Conservation (phyloP, 768 basidiomycete genomes). For the Auricularia sp. region DNA sequence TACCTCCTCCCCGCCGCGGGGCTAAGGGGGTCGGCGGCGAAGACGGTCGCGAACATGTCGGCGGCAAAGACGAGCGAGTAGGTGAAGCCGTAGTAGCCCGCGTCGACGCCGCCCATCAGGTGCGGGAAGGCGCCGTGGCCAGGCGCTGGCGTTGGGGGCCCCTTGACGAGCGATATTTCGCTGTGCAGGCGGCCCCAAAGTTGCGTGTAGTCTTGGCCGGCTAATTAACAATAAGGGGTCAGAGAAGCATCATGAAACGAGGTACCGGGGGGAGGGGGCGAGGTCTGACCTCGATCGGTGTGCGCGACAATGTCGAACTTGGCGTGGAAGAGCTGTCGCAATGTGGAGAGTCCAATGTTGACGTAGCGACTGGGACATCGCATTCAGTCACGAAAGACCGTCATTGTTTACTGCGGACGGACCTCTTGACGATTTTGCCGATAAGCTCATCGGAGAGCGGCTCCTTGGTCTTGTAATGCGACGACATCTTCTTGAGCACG, state of each 20-base stretch:
- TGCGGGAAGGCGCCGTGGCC: too few relatives aligned
- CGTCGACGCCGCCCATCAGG: too few relatives aligned
- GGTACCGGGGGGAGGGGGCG: conserved; percentile 1
- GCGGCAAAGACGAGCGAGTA: conserved; percentile 58
- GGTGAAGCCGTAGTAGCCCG: conserved; percentile 27
- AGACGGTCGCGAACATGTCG: conserved; percentile 56
- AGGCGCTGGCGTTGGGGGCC: conserved; percentile 13
- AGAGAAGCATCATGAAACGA: not conserved
- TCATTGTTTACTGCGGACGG: conserved; percentile 5
- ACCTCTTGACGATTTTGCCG: conserved; percentile 72
- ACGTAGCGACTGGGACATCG: conserved; percentile 41
- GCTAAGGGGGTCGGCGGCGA: conserved; percentile 47
- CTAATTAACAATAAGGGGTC: too few relatives aligned
- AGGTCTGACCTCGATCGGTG: conserved; percentile 26
- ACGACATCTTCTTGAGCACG: conserved; percentile 67
- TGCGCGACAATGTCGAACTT: conserved; percentile 69
- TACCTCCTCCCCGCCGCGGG: conserved; percentile 30
- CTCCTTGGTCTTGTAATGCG: conserved; percentile 67
- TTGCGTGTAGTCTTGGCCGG: conserved; percentile 46
- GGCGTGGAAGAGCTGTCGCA: conserved; percentile 78
- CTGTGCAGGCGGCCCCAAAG: conserved; percentile 71
- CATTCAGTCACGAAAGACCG: not conserved
- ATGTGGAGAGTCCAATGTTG: conserved; percentile 71
- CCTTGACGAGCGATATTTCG: conserved; percentile 55
- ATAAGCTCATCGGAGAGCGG: conserved; percentile 64